Base-by-base conservation (phyloP, 2,329 filamentous ascomycete species). In the Phialophora expanda region DNA sequence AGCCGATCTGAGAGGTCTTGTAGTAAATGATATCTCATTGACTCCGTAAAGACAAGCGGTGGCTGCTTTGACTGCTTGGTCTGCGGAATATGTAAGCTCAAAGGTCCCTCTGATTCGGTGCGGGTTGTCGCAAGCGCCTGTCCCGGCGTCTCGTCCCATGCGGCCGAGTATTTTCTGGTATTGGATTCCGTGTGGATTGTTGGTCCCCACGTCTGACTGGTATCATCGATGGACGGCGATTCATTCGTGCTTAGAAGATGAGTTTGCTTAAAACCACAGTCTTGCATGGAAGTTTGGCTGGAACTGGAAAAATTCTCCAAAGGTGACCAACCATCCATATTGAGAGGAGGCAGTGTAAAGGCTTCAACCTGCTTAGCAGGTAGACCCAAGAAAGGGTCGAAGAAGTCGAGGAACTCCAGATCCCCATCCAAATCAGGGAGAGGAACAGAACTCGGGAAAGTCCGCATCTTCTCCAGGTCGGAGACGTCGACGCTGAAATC, bases 351-450 rank as follows among this genome's bases (percentile, higher is more conserved):
- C 17, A 69, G 48, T 14, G 61, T 57, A 9, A 66, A 64, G 8
- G 65, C 61, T 34, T 63, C 66, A 28, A 69, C 55, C 46, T 66
- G 66, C 56, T 69, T 66, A 5, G 66, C 60, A 51, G 57, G 60
- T 44, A 69, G 41, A 3, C 66, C 66, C 14, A 66, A 24, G 38
- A 69, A 69, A 3, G 66, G 66, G 22, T 69, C 66, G 61, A 69
- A 69, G 64, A 69, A 69, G 24, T 69, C 64, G 12, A 69, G 66
- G 30, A 69, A 66, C n/a, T 66, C 66, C 34, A 68, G 53, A 44
- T 66, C 68, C 9, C 62, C 66, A 34, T 68, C 64, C 12, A 66
- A 59, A 38, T 68, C 66, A n/a, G 66, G 66, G 38, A 68, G 51
- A 46, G 66, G 62, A 5, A 68, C 62, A 24, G 66, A 65, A 22